Base-by-base conservation (phyloP, 2,329 filamentous ascomycete species). In the Xylariaceae sp. region DNA sequence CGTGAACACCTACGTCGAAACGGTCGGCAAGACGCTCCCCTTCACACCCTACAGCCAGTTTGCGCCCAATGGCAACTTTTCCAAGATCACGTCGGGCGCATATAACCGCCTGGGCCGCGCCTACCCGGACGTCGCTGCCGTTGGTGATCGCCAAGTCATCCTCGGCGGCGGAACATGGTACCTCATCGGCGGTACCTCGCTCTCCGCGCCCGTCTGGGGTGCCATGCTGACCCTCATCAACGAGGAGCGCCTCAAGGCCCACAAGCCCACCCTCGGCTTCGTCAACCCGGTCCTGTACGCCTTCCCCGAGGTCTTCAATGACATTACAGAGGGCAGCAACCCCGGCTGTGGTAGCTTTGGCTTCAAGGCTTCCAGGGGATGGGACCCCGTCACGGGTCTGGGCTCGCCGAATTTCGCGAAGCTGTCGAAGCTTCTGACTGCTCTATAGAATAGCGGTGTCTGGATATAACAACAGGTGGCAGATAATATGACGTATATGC, bases 141-240 rank as follows among this genome's bases (percentile, higher is more conserved):
- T 78, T 37, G 64, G 74, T 2, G 69, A 59, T 34, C 51, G 52
- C 13, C 52, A 54, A 31, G 41, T 57, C 5, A 48, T 59, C 2
- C 47, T 52, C 3, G 41, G 52, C 12, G 50, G 52, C 35, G 57
- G 48, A 44, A 51, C 5, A 52, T 74, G 52, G 48, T 49, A 48
- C 14, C 46, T 45, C 12, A 46, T 56, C 16, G 68, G 66, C n/a
- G 75, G 76, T 9, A 75, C 70, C 3, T 71, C 67, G 16, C 73
- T 76, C 21, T 70, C 78, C 0, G 60, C 74, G 1, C 82, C 82
- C 0, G 62, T 76, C 1, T 74, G 76, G 16, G 72, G 75, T 1
- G 73, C 68, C 5, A 65, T 59, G 9, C 52, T 76, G 23, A 74
- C 69, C 4, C 52, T 73, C 48, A 59, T 74, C 27, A 74, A 74